Evolutionary conservation across 768 basidiomycete genomes (phyloP).

Genomic region (Lactifluus piperatus): DNA sequence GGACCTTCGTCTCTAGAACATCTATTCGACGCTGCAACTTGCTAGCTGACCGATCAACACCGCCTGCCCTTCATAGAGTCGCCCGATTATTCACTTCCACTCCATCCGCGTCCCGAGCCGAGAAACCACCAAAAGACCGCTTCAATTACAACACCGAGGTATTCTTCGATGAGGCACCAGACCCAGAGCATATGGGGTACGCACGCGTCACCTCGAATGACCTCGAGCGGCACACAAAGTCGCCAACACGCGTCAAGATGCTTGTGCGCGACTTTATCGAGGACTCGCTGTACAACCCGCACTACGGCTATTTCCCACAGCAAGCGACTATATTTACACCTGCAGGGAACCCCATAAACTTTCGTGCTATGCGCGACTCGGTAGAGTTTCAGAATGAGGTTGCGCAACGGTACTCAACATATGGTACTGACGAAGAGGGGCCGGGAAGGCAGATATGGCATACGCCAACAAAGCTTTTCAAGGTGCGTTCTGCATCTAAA

Average conservation of each 20-base stretch:
- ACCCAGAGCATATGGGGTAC: slow-evolving; percentile 40
- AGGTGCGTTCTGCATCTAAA: slow-evolving; percentile 43
- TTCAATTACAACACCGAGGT: slow-evolving; percentile 71
- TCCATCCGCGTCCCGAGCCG: background rate
- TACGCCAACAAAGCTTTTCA: slow-evolving; percentile 95
- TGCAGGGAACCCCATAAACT: slow-evolving; percentile 54
- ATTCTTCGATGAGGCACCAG: slow-evolving; percentile 41
- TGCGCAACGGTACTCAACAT: slow-evolving; percentile 64
- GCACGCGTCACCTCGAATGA: slow-evolving; percentile 65
- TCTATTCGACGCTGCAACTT: slow-evolving; percentile 6
- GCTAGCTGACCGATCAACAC: background rate
- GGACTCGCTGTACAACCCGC: slow-evolving; percentile 91
- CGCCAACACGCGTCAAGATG: slow-evolving; percentile 84
- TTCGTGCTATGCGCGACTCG: slow-evolving; percentile 53
- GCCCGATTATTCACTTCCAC: slow-evolving; percentile 9
- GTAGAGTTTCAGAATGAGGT: slow-evolving; percentile 76
- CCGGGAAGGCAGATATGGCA: slow-evolving; percentile 94
- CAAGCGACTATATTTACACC: slow-evolving; percentile 85
- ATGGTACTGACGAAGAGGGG: slow-evolving; percentile 56
- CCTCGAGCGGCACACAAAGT: slow-evolving; percentile 40
- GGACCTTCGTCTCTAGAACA: slow-evolving; percentile 6
- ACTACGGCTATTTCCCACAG: slow-evolving; percentile 95
- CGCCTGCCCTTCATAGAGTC: background rate
- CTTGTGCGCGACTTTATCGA: slow-evolving; percentile 94
- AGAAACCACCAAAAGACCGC: slow-evolving; percentile 35